These are phyloP conservation scores for Alectoria sarmentosa DNA, from an alignment of 495 filamentous ascomycete species.

Conservation along the genomic window DNA sequence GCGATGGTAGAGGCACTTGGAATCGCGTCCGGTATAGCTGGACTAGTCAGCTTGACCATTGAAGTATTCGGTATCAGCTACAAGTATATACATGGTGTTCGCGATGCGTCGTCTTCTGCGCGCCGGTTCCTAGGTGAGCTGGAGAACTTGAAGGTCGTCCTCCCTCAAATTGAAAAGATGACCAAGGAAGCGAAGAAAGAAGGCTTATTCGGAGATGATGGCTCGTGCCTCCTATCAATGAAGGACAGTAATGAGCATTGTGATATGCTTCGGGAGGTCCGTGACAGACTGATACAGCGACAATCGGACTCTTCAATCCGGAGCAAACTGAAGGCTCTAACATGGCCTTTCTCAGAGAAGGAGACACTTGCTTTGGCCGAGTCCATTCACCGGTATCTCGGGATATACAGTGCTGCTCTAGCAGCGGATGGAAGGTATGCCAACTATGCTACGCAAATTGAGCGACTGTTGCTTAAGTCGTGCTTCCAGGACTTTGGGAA, in stretches of 20 bases:
- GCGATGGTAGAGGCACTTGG: slow-evolving; percentile 7
- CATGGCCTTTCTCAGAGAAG: slow-evolving; percentile 12
- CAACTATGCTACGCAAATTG: neutral
- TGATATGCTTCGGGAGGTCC: neutral
- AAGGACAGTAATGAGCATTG: slow-evolving; percentile 1
- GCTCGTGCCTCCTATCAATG: slow-evolving; percentile 2
- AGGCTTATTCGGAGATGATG: neutral
- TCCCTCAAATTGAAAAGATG: neutral
- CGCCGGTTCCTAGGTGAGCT: slow-evolving; percentile 2
- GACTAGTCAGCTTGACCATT: slow-evolving; percentile 10
- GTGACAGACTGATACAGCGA: slow-evolving; percentile 1
- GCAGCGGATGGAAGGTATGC: neutral
- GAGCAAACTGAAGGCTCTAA: slow-evolving; percentile 3
- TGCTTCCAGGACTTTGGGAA: slow-evolving; percentile 1
- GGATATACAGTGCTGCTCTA: slow-evolving; percentile 6
- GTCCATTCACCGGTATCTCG: slow-evolving; percentile 6
- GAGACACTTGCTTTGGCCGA: slow-evolving; percentile 3
- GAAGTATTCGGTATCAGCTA: slow-evolving; percentile 9
- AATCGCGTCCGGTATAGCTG: slow-evolving; percentile 5
- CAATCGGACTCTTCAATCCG: neutral
- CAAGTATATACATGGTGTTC: slow-evolving; percentile 2
- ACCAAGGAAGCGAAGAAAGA: neutral
- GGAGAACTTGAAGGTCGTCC: neutral
- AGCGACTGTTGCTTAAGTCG: neutral
- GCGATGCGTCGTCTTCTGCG: slow-evolving; percentile 1